These are phyloP conservation scores for Zoysia japonica DNA, from an alignment of 176 grass and related monocot species.

Conservation along the genomic window DNA sequence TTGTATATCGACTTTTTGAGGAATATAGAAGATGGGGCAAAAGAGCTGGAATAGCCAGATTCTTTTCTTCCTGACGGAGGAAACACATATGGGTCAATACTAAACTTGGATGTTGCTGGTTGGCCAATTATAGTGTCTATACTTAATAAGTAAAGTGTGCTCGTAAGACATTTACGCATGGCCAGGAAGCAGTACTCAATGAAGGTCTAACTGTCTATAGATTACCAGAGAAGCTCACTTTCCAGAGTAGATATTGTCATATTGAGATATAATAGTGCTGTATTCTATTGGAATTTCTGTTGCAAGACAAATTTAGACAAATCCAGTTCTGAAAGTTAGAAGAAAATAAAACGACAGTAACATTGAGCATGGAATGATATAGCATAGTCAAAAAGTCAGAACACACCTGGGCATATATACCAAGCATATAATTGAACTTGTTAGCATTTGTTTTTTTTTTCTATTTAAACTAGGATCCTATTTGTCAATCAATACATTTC, in stretches of 20 bases:
- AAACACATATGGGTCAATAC: neutral
- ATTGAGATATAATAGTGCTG: neutral
- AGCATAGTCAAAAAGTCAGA: neutral
- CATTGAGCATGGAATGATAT: neutral
- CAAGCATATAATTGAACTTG: neutral
- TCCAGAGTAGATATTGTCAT: neutral
- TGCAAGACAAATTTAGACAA: neutral
- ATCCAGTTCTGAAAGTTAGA: neutral
- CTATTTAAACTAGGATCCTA: neutral
- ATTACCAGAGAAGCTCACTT: neutral
- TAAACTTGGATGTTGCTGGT: neutral
- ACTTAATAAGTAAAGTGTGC: neutral
- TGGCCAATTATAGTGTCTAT: neutral
- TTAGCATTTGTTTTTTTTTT: neutral
- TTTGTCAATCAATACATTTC: neutral
- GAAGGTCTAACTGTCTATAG: neutral
- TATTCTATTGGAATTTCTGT: conserved; percentile 4
- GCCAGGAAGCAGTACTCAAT: neutral
- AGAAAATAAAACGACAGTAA: neutral
- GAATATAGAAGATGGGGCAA: conserved; percentile 15
- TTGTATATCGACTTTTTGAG: conserved; percentile 20
- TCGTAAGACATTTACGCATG: neutral
- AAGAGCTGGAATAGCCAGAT: neutral
- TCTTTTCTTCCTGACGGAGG: neutral
- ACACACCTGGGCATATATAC: neutral